These are phyloP conservation scores for Ceratobasidium sp. DNA, from an alignment of 1,284 basidiomycete species.

Conservation along the genomic window DNA sequence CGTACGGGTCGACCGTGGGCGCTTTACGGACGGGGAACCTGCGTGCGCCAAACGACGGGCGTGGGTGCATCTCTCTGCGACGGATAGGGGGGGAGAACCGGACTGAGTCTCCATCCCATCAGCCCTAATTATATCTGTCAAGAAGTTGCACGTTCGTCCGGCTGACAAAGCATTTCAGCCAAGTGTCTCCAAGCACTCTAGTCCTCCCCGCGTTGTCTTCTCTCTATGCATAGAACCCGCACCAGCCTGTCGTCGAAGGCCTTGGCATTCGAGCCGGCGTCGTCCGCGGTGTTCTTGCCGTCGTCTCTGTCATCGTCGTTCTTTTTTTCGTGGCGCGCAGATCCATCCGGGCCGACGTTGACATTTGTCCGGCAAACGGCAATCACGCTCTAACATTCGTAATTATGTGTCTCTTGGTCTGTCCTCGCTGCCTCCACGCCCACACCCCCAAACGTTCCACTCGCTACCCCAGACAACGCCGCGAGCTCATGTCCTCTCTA, in stretches of 20 bases:
- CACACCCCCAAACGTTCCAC: conserved; percentile 2
- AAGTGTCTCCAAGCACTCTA: background rate
- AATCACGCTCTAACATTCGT: background rate
- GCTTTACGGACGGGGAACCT: conserved; percentile 23
- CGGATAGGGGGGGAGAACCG: conserved; percentile 9
- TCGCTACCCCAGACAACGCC: background rate
- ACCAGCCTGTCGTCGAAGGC: background rate
- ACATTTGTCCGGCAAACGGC: background rate
- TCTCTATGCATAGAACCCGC: background rate
- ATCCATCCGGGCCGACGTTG: background rate
- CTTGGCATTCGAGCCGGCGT: conserved; percentile 3
- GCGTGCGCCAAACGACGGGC: conserved; percentile 36
- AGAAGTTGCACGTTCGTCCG: conserved; percentile 12
- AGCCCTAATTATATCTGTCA: conserved; percentile 18
- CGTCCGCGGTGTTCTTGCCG: background rate
- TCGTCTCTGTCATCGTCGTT: background rate
- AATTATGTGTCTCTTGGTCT: background rate
- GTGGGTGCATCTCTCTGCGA: conserved; percentile 23
- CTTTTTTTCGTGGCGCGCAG: background rate
- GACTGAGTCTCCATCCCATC: background rate
- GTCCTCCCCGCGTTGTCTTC: background rate
- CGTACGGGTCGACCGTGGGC: conserved; percentile 26
- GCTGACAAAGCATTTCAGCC: background rate
- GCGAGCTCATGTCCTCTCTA: background rate
- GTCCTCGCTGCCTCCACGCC: conserved; percentile 20